Percentiles rank a stretch among this genome's conserved stretches.
Conservation (phyloP, 495 filamentous ascomycete genomes). For the Neurospora sp. region DNA sequence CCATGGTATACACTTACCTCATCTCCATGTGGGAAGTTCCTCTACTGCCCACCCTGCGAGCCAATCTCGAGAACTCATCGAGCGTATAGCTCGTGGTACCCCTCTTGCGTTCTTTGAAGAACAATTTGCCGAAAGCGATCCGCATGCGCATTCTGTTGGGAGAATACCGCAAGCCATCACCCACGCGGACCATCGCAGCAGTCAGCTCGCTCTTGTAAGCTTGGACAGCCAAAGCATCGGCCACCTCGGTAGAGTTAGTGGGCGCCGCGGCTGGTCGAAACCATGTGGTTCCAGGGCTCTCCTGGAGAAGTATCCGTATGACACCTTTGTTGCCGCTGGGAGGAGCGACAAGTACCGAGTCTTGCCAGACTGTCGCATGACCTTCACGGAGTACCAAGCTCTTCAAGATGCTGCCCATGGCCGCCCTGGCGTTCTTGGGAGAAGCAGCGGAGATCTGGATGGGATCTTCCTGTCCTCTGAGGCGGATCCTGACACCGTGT, state of each 20-base stretch:
- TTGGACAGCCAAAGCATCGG: not conserved
- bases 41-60: conserved; percentile 20
- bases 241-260: not conserved
- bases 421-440: conserved; percentile 1
- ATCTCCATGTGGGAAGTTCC: conserved; percentile 25
- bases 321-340: not conserved
- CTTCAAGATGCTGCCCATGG: not conserved
- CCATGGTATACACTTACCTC: conserved; percentile 16
- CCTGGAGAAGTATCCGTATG: not conserved
- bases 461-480: not conserved
- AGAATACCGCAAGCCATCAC: conserved; percentile 1
- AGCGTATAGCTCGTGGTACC: conserved; percentile 28
- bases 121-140: conserved; percentile 45
- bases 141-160: conserved; percentile 34
- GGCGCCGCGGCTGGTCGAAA: not conserved
- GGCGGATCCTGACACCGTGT: conserved; percentile 4
- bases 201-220: conserved; percentile 6
- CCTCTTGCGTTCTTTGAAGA: conserved; percentile 36
- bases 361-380: conserved; percentile 9
- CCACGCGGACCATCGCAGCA: not conserved
- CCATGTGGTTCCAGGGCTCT: conserved; percentile 1
- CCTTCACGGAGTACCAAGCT: not conserved
- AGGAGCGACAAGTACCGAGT: conserved; percentile 4
- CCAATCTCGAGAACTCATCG: conserved; percentile 39
- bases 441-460: conserved; percentile 6